These are phyloP conservation scores for Hemileia vastatrix DNA, from an alignment of 1,284 basidiomycete species.

Conservation along the genomic window DNA sequence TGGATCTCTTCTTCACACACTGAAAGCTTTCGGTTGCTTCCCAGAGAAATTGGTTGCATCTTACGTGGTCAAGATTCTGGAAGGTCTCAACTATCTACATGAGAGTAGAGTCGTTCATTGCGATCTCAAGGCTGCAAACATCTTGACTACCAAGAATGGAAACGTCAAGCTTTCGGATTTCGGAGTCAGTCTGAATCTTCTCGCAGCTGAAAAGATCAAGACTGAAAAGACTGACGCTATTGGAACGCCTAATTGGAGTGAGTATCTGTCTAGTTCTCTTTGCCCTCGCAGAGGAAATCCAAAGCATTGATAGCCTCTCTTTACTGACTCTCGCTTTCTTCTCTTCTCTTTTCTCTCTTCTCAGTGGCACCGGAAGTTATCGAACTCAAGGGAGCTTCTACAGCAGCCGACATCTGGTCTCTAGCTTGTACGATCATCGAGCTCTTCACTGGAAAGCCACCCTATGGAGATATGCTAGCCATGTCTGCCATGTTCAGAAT, in stretches of 20 bases:
- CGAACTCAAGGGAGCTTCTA: slow-evolving; percentile 55
- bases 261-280: slow-evolving; percentile 27
- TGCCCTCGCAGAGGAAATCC: no score
- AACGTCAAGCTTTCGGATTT: slow-evolving; percentile 42
- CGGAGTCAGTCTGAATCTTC: slow-evolving; percentile 36
- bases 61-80: slow-evolving; percentile 85
- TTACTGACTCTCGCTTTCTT: background rate
- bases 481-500: slow-evolving; percentile 69
- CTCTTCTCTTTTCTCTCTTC: background rate
- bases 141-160: slow-evolving; percentile 37
- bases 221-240: slow-evolving; percentile 56
- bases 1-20: slow-evolving; percentile 77
- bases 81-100: slow-evolving; percentile 82
- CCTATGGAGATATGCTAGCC: slow-evolving; percentile 61
- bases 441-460: slow-evolving; percentile 78
- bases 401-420: slow-evolving; percentile 69
- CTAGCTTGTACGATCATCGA: slow-evolving; percentile 88
- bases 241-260: slow-evolving; percentile 90
- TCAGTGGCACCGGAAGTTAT: slow-evolving; percentile 85
- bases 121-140: slow-evolving; percentile 35
- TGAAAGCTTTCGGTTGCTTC: slow-evolving; percentile 81
- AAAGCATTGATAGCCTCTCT: background rate
- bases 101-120: slow-evolving; percentile 49
- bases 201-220: slow-evolving; percentile 59
- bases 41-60: slow-evolving; percentile 78